Percentiles rank a stretch among this genome's conserved stretches.
Conservation (phyloP, 495 filamentous ascomycete genomes). For the Penicillium robsamsonii region DNA sequence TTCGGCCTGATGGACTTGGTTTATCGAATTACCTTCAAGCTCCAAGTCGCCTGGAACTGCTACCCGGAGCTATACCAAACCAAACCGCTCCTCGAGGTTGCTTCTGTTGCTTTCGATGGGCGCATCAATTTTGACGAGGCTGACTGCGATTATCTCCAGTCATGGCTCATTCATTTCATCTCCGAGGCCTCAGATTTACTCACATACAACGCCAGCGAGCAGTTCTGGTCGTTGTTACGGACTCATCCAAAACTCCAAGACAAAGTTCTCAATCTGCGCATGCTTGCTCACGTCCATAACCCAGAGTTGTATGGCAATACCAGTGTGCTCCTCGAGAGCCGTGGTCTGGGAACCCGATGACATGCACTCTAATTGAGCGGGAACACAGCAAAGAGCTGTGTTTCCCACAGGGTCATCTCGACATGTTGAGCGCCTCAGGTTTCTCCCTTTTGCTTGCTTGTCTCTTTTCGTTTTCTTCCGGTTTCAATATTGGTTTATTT, state of each 20-base stretch:
- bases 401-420: neutral
- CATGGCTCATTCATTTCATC: conserved; percentile 22
- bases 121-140: neutral
- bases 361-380: neutral
- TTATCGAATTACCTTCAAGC: conserved; percentile 14
- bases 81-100: conserved; percentile 10
- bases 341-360: conserved; percentile 14
- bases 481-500: neutral
- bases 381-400: neutral
- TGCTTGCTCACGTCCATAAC: neutral
- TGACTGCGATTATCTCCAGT: conserved; percentile 14
- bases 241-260: neutral
- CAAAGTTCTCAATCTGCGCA: conserved; percentile 2
- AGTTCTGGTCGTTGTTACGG: conserved; percentile 13
- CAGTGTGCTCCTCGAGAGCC: conserved; percentile 9
- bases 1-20: conserved; percentile 10
- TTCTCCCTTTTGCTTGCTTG: neutral
- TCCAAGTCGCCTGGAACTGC: conserved; percentile 27
- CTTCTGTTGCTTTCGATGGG: neutral
- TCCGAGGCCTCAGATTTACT: conserved; percentile 19
- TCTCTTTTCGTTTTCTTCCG: neutral
- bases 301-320: conserved; percentile 12
- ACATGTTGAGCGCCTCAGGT: neutral
- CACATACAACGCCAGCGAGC: neutral
- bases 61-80: conserved; percentile 18